Evolutionary conservation across 345 rosid genomes (phyloP), one percentile per base, ranked within the genome.

Genomic region (Pugionium dolabratum): DNA sequence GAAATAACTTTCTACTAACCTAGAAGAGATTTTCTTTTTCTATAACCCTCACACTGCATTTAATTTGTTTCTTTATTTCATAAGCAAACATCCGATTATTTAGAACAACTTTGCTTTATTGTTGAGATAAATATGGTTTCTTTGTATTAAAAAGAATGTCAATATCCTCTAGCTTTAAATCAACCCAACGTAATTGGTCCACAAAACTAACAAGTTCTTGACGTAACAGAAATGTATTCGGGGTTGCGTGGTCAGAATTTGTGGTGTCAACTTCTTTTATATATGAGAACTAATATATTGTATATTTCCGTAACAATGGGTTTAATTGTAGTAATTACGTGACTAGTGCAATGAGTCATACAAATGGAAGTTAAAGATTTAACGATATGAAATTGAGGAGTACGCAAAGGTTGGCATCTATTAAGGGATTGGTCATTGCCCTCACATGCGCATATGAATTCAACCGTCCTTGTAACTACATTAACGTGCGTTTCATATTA

Each of bases 371-470:
- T 48, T 54, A 43, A 41, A 37, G 37, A 32, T 36, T 9, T 26
- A 50, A 33, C 37, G 34, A 49, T n/a, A 55, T 51, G 33, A 60
- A 66, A 47, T 58, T 57, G 42, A 65, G 58, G 56, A 75, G 69
- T 59, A 73, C 76, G 78, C 51, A 79, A 79, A 64, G 79, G 45
- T 57, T 40, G 74, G 61, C 77, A 60, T 76, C 68, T n/a, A 86
- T 74, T 77, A 46, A 77, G 81, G 83, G 76, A 59, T 60, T 65
- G 75, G 71, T 34, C 70, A 67, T 79, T 56, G 59, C 60, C 69
- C 66, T 77, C 84, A 85, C 86, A 77, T 84, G 86, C 84, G 62
- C 72, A 66, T 66, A 73, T 64, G 71, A 72, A 47, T 55, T 9
- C 37, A 58, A 67, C 69, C 85, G 82, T 72, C 72, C 81, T n/a